Evolutionary conservation across 352 stramenopile species (phyloP).

Genomic region (Bremia lactucae): DNA sequence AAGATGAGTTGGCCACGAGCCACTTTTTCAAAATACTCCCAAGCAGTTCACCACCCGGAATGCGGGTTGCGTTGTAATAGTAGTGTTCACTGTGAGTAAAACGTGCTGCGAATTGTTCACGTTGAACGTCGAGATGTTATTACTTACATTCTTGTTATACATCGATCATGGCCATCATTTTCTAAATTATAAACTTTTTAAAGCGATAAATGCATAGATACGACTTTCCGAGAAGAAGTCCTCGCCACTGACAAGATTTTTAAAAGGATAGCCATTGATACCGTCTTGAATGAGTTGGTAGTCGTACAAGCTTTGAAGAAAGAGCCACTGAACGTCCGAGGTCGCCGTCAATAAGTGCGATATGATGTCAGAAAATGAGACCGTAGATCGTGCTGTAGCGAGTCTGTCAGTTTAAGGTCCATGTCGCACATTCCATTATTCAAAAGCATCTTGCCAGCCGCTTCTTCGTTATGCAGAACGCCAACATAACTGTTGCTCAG

Average conservation of each 20-base stretch:
- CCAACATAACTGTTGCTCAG: constrained; percentile 47
- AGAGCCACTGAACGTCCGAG: constrained; percentile 39
- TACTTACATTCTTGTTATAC: constrained; percentile 20
- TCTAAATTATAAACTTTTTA: too few species aligned
- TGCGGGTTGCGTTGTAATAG: too few species aligned
- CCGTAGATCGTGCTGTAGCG: constrained; percentile 25
- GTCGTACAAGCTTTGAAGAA: constrained; percentile 51
- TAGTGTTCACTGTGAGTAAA: constrained; percentile 7
- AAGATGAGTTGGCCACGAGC: too few species aligned
- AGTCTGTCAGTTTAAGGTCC: constrained; percentile 20
- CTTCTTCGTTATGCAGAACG: constrained; percentile 26
- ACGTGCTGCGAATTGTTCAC: constrained; percentile 20
- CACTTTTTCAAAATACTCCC: too few species aligned
- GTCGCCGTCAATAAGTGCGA: constrained; percentile 25
- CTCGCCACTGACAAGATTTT: constrained; percentile 31
- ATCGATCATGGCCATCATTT: constrained; percentile 25
- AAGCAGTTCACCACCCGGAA: too few species aligned
- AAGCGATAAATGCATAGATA: too few species aligned
- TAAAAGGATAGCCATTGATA: constrained; percentile 46
- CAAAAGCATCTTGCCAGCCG: constrained; percentile 28
- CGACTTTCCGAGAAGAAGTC: too few species aligned
- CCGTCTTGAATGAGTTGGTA: constrained; percentile 46
- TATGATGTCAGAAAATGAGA: constrained; percentile 30
- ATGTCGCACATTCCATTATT: constrained; percentile 26
- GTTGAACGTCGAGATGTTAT: constrained; percentile 23